Percentiles rank a stretch among this genome's conserved stretches.
These are phyloP conservation scores for Ogataea ramenticola DNA, from an alignment of 805 yeast genomes.

Conservation along the genomic window DNA sequence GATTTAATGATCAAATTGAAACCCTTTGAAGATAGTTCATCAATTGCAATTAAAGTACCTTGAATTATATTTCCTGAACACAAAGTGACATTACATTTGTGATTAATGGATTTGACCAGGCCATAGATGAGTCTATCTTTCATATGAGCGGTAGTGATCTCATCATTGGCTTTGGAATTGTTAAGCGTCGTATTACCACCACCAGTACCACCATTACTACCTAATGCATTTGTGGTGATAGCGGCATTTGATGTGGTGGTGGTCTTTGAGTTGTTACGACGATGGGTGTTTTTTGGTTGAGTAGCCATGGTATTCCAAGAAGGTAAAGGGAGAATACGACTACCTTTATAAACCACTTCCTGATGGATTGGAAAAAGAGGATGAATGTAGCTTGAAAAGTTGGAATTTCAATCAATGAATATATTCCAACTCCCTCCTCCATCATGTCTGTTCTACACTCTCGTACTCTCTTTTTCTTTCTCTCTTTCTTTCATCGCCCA, in stretches of 20 bases:
- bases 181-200: too few species aligned
- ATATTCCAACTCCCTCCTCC: too few species aligned
- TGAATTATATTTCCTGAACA: conserved; percentile 50
- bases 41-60: conserved; percentile 52
- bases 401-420: too few species aligned
- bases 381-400: too few species aligned
- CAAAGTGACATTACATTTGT: conserved; percentile 49
- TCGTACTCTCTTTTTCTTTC: too few species aligned
- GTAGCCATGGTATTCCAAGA: not conserved
- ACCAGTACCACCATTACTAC: too few species aligned
- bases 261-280: not conserved
- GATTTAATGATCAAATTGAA: conserved; percentile 48
- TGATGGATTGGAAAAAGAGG: too few species aligned
- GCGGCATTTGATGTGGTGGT: not conserved
- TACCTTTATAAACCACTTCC: too few species aligned
- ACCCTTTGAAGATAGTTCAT: conserved; percentile 29
- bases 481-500: too few species aligned
- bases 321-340: too few species aligned
- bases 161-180: not conserved
- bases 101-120: conserved; percentile 54
- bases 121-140: conserved; percentile 51
- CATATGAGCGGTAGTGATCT: conserved; percentile 23
- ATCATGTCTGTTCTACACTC: too few species aligned
- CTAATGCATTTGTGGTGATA: not conserved
- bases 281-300: not conserved